Percentiles rank a stretch among this genome's conserved stretches.
These are phyloP conservation scores for Chaetoscypha palmicola DNA, from an alignment of 2,329 filamentous ascomycete genomes.

Conservation along the genomic window DNA sequence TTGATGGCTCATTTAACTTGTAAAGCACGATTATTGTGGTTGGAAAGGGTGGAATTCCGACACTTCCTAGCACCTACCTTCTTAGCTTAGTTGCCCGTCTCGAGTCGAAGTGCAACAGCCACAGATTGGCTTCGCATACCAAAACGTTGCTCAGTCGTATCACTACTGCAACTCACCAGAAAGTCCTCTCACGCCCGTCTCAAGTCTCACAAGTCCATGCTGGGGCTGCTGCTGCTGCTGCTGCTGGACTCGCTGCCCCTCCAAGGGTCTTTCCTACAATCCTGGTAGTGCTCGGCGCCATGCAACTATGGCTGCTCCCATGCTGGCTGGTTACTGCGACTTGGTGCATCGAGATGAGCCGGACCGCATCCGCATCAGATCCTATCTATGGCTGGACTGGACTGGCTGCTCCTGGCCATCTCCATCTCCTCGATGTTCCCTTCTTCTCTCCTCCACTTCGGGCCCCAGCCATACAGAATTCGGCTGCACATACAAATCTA, in stretches of 20 bases:
- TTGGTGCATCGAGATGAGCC: conserved; percentile 32
- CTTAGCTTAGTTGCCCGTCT: no score
- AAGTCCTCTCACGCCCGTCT: neutral
- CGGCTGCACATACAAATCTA: conserved; percentile 35
- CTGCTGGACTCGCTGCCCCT: neutral
- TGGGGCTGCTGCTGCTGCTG: neutral
- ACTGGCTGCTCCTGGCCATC: neutral
- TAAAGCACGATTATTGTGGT: no score
- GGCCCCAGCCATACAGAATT: conserved; percentile 11
- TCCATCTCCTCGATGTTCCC: no score
- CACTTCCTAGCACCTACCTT: no score
- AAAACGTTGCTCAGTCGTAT: no score
- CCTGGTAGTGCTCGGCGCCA: conserved; percentile 32
- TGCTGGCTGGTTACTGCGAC: conserved; percentile 20
- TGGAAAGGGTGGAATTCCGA: no score
- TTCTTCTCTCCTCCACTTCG: neutral
- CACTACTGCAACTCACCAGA: neutral
- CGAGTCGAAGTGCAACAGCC: no score
- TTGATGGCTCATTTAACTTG: no score
- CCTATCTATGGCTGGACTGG: conserved; percentile 29
- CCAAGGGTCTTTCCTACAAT: neutral
- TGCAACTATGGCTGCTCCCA: conserved; percentile 21
- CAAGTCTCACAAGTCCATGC: neutral
- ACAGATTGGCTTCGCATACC: no score
- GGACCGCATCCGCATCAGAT: conserved; percentile 41